phyloP scores from a whole-genome alignment of 768 basidiomycete genomes.

The Suillus cothurnatus region DNA sequence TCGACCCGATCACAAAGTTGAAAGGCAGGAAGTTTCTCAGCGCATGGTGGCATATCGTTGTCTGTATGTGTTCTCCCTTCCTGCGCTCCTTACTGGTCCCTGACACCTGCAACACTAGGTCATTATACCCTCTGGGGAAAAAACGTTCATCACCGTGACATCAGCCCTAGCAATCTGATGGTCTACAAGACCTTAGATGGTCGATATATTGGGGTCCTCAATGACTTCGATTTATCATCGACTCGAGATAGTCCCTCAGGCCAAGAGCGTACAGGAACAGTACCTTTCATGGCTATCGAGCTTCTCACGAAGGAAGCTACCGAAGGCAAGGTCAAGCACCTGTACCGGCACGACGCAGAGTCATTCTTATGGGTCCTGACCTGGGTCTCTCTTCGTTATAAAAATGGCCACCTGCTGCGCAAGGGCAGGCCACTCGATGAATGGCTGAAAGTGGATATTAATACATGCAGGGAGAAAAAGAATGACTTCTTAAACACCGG shows the following conservation, averaged over 20 bases:
- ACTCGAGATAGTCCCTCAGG: not conserved
- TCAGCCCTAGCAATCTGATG: not conserved
- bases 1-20: not conserved
- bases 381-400: too few species aligned
- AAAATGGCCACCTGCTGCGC: too few species aligned
- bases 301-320: not conserved
- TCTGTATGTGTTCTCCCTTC: too few species aligned
- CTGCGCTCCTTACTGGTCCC: too few species aligned
- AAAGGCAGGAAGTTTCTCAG: not conserved
- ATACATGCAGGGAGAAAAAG: too few species aligned
- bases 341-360: not conserved
- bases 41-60: too few species aligned
- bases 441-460: too few species aligned
- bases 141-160: not conserved
- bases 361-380: not conserved
- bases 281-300: not conserved
- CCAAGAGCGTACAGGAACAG: not conserved
- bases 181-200: not conserved
- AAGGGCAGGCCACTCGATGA: too few species aligned
- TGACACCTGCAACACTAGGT: not conserved
- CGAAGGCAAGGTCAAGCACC: not conserved
- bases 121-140: not conserved
- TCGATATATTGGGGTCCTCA: not conserved
- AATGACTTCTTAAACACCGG: not conserved
- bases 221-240: not conserved